These are phyloP conservation scores for Solanum corneliomulleri DNA, from an alignment of 257 asterid species.

Conservation along the genomic window DNA sequence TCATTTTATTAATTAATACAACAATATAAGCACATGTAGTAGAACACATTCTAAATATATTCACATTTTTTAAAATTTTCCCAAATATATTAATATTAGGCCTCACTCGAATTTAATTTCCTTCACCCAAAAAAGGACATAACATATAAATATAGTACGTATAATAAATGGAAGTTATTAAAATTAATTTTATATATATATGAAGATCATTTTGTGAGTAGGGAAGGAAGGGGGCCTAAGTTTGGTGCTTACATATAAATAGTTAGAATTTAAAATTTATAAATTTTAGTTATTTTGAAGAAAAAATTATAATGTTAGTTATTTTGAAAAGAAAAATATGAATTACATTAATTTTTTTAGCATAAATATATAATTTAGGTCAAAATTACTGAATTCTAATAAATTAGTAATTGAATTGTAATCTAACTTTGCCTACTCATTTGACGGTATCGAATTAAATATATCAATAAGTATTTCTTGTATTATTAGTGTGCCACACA, in stretches of 20 bases:
- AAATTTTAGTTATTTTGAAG: neutral
- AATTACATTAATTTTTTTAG: neutral
- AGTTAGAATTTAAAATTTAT: neutral
- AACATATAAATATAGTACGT: neutral
- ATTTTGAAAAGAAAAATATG: too few species aligned
- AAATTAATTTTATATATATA: too few species aligned
- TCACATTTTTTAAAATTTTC: too few species aligned
- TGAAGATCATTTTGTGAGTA: too few species aligned
- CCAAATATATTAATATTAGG: too few species aligned
- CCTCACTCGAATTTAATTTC: neutral
- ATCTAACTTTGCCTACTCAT: neutral
- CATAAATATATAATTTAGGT: neutral
- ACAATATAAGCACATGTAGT: neutral
- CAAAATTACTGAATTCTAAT: neutral
- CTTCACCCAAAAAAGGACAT: neutral
- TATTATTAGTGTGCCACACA: neutral
- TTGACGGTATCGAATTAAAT: neutral
- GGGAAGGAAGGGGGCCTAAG: neutral
- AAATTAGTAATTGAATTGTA: fast-evolving
- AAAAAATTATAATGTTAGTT: too few species aligned
- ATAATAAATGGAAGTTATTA: neutral
- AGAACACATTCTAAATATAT: too few species aligned
- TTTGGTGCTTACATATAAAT: neutral
- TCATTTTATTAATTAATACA: neutral
- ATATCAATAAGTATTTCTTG: neutral